Percentiles rank a stretch among this genome's conserved stretches.
These are phyloP conservation scores for Alliaria petiolata DNA, from an alignment of 345 rosid genomes.

Conservation along the genomic window DNA sequence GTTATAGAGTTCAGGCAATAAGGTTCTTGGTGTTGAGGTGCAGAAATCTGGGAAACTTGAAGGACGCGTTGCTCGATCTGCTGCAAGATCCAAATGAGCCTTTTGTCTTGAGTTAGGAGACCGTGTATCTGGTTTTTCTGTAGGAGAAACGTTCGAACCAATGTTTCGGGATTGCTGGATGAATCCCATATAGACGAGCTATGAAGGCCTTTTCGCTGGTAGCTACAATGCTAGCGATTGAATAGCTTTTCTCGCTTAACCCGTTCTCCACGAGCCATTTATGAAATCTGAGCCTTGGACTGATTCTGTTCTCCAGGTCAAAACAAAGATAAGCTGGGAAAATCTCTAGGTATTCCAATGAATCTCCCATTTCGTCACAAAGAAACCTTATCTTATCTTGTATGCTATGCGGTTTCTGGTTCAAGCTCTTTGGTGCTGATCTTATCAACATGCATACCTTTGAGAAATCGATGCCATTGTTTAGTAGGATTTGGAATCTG, in stretches of 20 bases:
- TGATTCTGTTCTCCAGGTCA: constrained; percentile 62
- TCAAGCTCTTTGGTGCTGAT: constrained; percentile 50
- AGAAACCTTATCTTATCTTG: constrained; percentile 50
- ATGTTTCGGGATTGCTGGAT: constrained; percentile 59
- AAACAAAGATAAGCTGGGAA: constrained; percentile 61
- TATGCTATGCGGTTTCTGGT: constrained; percentile 50
- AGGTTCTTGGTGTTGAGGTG: no score
- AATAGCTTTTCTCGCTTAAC: constrained; percentile 38
- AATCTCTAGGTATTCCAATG: constrained; percentile 41
- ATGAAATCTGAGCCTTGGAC: constrained; percentile 51
- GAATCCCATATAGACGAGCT: constrained; percentile 49
- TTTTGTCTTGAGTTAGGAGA: not conserved
- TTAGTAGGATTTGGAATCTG: constrained; percentile 44
- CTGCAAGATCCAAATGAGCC: not conserved
- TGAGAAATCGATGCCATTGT: constrained; percentile 46
- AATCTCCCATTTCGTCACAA: constrained; percentile 39
- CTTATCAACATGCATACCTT: constrained; percentile 43
- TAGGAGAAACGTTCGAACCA: constrained; percentile 47
- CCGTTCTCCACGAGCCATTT: constrained; percentile 54
- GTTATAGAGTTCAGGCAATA: not conserved
- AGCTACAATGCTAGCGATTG: constrained; percentile 64
- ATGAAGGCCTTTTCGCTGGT: constrained; percentile 56
- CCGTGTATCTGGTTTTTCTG: constrained; percentile 18
- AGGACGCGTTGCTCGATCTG: not conserved
- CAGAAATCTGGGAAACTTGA: not conserved